Evolutionary conservation across 140 eudicot genomes (phyloP), one percentile per base, ranked within the genome.

Genomic region (Cichorium intybus): DNA sequence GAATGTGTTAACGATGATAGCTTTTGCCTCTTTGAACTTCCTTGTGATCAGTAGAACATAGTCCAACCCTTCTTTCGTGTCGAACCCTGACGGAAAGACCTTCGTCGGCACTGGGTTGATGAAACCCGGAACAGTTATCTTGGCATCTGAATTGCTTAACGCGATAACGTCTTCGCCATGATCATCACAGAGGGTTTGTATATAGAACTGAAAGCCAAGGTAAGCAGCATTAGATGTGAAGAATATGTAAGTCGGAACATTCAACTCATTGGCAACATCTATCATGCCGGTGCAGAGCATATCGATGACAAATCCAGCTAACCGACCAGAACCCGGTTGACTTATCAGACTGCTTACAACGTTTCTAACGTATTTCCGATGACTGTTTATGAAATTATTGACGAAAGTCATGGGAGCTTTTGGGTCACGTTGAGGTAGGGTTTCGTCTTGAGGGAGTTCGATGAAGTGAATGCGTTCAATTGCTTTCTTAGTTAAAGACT

Each of bases 231-330:
- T 39, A 50, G 79, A 78, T 23, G 76, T 61, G 14, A 59, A 78
- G 62, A 66, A 78, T 23, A 73, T 58, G 4, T 73, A 78, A 0
- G 79, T 60, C 37, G 83, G 73, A 49, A 78, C 27, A 24, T 62
- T 65, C 28, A 78, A 78, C 72, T 78, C 79, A 22, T 78, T 78
- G 2, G 79, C 83, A 45, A 78, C 75, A 55, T 78, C 83, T 2
- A 72, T 72, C 79, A 78, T 78, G 57, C 57, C 9, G 1, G 75
- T 72, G 66, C 75, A 72, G 56, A 71, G 33, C 82, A 71, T 72
- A 41, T 77, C 82, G 2, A 77, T 18, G 10, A 77, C 78, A 14
- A 77, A 58, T 20, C 82, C 82, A 0, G 60, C 75, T 0, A 78
- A 29, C 55, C 53, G 75, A 22, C 56, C 28, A 0, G 45, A 47